Conservation (phyloP, 768 basidiomycete species). For the Pleurotus djamor region DNA sequence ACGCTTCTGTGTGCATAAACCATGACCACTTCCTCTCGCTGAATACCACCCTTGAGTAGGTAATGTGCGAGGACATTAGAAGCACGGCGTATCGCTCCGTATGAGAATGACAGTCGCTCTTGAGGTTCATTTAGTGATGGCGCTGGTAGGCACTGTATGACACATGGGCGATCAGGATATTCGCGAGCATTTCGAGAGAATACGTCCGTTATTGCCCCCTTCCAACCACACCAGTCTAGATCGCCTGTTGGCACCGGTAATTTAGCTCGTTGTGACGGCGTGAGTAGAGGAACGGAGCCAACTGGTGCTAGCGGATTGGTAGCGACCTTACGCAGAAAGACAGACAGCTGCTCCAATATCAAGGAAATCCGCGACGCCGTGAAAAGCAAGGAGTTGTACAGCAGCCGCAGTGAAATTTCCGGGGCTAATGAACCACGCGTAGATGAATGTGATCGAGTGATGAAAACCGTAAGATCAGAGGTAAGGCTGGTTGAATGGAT, state of each 20-base stretch:
- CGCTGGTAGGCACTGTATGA: conserved; percentile 73
- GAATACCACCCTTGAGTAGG: conserved; percentile 79
- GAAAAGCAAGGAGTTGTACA: conserved; percentile 96
- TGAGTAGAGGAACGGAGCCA: conserved; percentile 80
- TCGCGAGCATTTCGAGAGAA: conserved; percentile 84
- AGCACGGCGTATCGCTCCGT: conserved; percentile 77
- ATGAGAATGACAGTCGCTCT: conserved; percentile 65
- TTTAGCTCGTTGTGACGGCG: conserved; percentile 59
- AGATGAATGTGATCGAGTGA: conserved; percentile 69
- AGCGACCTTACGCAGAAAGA: conserved; percentile 71
- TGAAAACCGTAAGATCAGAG: conserved; percentile 91
- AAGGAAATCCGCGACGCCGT: conserved; percentile 70
- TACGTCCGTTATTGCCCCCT: conserved; percentile 94
- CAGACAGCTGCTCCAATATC: conserved; percentile 84
- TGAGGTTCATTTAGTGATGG: conserved; percentile 38
- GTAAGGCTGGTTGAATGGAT: conserved; percentile 79
- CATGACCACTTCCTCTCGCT: conserved; percentile 96
- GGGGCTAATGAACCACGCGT: conserved; percentile 72
- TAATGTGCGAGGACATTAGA: conserved; percentile 91
- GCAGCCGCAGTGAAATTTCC: conserved; percentile 72
- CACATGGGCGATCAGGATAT: conserved; percentile 83
- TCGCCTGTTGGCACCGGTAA: conserved; percentile 87
- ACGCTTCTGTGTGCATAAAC: conserved; percentile 96
- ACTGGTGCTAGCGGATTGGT: conserved; percentile 65
- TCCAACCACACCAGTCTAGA: conserved; percentile 96